Conservation (phyloP, 2,329 filamentous ascomycete genomes). For the Claviceps capensis region DNA sequence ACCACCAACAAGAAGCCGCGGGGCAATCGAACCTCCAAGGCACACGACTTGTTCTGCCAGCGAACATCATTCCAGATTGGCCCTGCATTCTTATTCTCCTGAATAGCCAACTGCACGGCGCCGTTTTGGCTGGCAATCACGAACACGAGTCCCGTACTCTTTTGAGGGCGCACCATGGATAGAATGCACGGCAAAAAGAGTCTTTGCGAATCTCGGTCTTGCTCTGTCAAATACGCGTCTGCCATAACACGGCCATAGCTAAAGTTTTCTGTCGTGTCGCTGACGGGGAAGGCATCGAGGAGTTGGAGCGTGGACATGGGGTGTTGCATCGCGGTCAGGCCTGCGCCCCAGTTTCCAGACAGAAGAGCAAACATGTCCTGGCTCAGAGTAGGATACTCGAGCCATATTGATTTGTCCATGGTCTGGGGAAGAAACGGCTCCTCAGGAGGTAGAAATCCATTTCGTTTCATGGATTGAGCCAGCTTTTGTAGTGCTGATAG, state of each 20-base stretch:
- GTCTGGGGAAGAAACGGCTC: constrained; percentile 59
- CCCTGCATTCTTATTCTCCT: constrained; percentile 51
- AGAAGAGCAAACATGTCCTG: constrained; percentile 59
- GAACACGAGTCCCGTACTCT: constrained; percentile 56
- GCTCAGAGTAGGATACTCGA: constrained; percentile 60
- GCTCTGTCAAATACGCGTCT: constrained; percentile 60
- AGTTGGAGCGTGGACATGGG: constrained; percentile 37
- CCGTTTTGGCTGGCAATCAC: constrained; percentile 70
- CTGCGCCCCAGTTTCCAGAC: constrained; percentile 43
- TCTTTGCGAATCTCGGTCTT: constrained; percentile 52
- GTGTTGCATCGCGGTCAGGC: constrained; percentile 33
- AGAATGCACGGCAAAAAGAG: constrained; percentile 61
- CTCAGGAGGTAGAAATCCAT: constrained; percentile 61
- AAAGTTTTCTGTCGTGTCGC: constrained; percentile 61
- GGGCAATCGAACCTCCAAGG: constrained; percentile 56
- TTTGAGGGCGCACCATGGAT: constrained; percentile 57
- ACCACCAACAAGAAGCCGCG: constrained; percentile 62
- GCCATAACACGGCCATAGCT: constrained; percentile 68
- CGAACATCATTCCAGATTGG: constrained; percentile 70
- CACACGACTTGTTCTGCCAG: constrained; percentile 57
- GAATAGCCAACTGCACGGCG: constrained; percentile 60
- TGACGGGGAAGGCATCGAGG: constrained; percentile 58
- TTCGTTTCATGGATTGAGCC: constrained; percentile 70
- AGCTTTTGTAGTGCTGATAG: constrained; percentile 58
- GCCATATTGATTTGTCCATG: constrained; percentile 71